phyloP scores from a whole-genome alignment of 2,329 filamentous ascomycete genomes.

The Rhynchosporium secalis region DNA sequence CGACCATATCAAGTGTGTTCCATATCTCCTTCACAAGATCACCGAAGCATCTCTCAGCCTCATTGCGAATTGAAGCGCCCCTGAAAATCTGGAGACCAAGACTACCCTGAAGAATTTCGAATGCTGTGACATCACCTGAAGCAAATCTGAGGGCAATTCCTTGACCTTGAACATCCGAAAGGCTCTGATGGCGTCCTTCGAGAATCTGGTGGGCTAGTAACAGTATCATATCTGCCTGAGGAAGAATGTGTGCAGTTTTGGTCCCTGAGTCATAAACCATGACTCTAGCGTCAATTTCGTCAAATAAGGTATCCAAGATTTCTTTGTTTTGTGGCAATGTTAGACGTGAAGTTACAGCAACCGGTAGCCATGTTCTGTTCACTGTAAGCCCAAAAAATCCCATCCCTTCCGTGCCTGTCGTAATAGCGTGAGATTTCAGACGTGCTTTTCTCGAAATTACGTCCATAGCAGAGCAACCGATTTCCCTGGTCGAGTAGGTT shows the following conservation, averaged over 20 bases:
- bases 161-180: background rate
- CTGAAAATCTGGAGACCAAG: background rate
- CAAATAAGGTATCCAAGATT: background rate
- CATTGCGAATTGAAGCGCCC: background rate
- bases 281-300: background rate
- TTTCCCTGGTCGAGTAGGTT: background rate
- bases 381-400: background rate
- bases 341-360: background rate
- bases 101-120: background rate
- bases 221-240: background rate
- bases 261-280: background rate
- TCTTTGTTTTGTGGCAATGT: background rate
- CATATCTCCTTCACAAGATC: constrained; percentile 11
- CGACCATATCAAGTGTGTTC: constrained; percentile 14
- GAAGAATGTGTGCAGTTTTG: background rate
- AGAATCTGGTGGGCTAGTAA: background rate
- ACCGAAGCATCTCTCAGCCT: background rate
- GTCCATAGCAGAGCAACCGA: background rate
- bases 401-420: background rate
- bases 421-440: background rate
- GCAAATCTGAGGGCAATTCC: background rate
- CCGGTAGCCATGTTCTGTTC: background rate
- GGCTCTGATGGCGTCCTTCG: background rate
- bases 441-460: background rate
- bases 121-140: background rate